phyloP scores from a whole-genome alignment of 768 basidiomycete species.

The Termitomyces sp. region DNA sequence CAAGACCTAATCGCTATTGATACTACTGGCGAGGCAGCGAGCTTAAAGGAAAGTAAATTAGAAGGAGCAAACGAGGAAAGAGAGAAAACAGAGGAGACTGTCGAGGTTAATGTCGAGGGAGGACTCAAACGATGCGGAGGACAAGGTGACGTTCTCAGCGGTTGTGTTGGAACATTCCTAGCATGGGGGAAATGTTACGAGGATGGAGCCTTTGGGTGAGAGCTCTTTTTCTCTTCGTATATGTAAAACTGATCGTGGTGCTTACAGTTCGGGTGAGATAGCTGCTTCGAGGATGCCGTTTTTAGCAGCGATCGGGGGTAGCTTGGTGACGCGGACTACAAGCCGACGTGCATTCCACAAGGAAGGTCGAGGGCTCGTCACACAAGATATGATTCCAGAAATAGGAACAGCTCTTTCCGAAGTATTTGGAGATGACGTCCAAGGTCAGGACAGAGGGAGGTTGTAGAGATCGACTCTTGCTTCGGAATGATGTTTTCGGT shows the following conservation, averaged over 20 bases:
- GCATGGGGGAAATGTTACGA: conserved; percentile 97
- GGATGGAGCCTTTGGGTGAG: conserved; percentile 76
- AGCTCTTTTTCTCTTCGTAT: background rate
- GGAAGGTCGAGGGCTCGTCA: conserved; percentile 78
- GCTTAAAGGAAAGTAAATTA: conserved; percentile 39
- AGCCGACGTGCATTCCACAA: conserved; percentile 74
- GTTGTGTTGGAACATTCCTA: conserved; percentile 82
- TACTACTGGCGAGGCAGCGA: conserved; percentile 53
- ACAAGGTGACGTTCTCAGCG: conserved; percentile 92
- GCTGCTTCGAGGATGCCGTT: conserved; percentile 70
- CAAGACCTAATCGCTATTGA: conserved; percentile 81
- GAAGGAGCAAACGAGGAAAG: conserved; percentile 42
- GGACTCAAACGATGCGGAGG: conserved; percentile 93
- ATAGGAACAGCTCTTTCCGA: conserved; percentile 69
- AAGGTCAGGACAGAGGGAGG: conserved; percentile 35
- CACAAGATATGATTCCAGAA: conserved; percentile 70
- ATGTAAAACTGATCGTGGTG: background rate
- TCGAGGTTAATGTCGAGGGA: conserved; percentile 68
- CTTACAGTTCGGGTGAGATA: conserved; percentile 21
- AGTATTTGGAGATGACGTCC: conserved; percentile 56
- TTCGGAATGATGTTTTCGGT: background rate
- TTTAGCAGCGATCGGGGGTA: conserved; percentile 81
- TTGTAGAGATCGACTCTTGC: conserved; percentile 20
- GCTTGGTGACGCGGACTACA: conserved; percentile 83
- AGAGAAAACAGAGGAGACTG: conserved; percentile 53